These are phyloP conservation scores for Pseudonitzschia multistriata DNA, from an alignment of 108 stramenopile species.

Conservation along the genomic window DNA sequence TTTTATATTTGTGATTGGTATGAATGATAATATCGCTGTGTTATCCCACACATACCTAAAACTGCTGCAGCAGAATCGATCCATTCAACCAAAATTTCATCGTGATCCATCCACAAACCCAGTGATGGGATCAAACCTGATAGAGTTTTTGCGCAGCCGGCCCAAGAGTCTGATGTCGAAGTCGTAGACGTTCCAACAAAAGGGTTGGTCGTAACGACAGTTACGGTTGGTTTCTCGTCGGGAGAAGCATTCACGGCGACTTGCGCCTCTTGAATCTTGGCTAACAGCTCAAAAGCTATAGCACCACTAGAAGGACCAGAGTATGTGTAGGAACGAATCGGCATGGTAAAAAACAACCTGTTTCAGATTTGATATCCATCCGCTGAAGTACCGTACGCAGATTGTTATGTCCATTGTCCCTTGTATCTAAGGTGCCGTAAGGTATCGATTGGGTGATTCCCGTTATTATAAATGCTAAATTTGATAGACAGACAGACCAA, in stretches of 20 bases:
- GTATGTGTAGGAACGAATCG: conserved; percentile 29
- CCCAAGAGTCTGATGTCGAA: conserved; percentile 22
- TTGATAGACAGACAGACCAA: too few relatives aligned
- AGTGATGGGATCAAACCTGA: conserved; percentile 28
- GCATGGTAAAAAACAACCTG: conserved; percentile 20
- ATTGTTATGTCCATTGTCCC: too few relatives aligned
- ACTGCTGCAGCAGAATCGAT: conserved; percentile 27
- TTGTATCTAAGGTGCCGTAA: too few relatives aligned
- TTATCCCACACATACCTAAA: not conserved
- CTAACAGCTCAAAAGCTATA: conserved; percentile 30
- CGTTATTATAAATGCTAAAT: too few relatives aligned
- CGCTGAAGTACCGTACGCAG: too few relatives aligned
- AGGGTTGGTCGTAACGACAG: conserved; percentile 27
- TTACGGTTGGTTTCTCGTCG: conserved; percentile 20
- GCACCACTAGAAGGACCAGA: conserved; percentile 27
- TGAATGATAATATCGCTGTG: not conserved
- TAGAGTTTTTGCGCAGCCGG: conserved; percentile 33
- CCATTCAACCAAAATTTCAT: conserved; percentile 28
- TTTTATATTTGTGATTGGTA: too few relatives aligned
- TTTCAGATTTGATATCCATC: too few relatives aligned
- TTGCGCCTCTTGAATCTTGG: conserved; percentile 26
- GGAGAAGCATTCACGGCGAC: conserved; percentile 8
- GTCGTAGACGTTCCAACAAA: conserved; percentile 13
- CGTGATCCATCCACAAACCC: conserved; percentile 25
- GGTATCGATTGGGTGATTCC: too few relatives aligned